Base-by-base conservation (phyloP, 2,329 filamentous ascomycete genomes). In the Diplodia seriata region DNA sequence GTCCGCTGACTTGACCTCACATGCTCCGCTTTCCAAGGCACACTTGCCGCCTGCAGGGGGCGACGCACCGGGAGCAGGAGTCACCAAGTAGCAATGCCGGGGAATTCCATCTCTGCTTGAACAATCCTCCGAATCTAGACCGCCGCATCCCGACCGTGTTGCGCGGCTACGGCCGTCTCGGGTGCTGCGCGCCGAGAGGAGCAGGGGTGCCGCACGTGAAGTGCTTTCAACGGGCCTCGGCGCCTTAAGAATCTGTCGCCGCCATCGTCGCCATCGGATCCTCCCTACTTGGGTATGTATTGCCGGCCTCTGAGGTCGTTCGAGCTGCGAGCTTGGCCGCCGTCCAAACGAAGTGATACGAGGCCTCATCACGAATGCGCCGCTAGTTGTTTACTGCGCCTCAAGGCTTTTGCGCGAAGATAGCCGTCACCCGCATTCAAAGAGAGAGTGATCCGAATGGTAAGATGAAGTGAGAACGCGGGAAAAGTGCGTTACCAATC, bases 151-250 rank as follows among this genome's bases (percentile, higher is more conserved):
- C n/a, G 38, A 40, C 38, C 40, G 59, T 15, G 43, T 36, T 63
- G 59, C 31, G 47, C 31, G 59, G 59, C 59, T 51, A 38, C 59
- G 47, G 59, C 59, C 59, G 59, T 49, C 59, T 51, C 59, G 59
- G 43, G 59, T 38, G n/a, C 47, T 51, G 29, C 43, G 29, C 31
- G 59, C 59, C 59, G 59, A 51, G 59, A 20, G 43, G 26, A 9
- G 59, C 59, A 31, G 59, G 43, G 59, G 53, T 51, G 47, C 57
- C 57, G n/a, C 59, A 63, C 50, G 59, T 51, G 47, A 63, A 63
- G 14, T 51, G 47, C 59, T 49, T 26, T 20, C 9, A 29, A 26
- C 36, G 20, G 20, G 36, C 55, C 55, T 59, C 55, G 55, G 56
- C 56, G 56, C 9, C 56, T 29, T 5, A 38, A 49, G 4, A 29